Evolutionary conservation across 1,284 basidiomycete species (phyloP).

Genomic region (Ustilago hordei): DNA sequence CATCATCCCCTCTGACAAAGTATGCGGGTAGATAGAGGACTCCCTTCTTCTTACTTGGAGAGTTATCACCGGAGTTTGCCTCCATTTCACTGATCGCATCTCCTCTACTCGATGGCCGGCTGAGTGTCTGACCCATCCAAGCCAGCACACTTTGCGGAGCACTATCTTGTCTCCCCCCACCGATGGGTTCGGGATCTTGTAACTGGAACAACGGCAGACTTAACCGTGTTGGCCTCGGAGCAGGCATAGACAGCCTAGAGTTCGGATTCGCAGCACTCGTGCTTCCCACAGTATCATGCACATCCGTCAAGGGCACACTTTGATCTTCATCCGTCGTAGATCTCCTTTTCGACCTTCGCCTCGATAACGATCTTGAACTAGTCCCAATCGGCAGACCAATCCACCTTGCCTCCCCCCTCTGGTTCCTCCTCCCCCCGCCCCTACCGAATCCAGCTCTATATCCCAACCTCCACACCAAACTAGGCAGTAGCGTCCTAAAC

Average conservation of each 20-base stretch:
- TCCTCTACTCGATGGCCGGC: slow-evolving; percentile 37
- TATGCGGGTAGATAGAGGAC: slow-evolving; percentile 56
- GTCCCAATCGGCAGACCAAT: slow-evolving; percentile 50
- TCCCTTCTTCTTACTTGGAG: slow-evolving; percentile 47
- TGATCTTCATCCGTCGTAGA: slow-evolving; percentile 35
- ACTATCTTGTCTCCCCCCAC: slow-evolving; percentile 6
- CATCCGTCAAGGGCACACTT: slow-evolving; percentile 22
- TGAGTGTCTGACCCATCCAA: slow-evolving; percentile 52
- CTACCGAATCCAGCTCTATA: slow-evolving; percentile 21
- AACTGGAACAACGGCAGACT: slow-evolving; percentile 53
- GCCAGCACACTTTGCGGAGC: slow-evolving; percentile 47
- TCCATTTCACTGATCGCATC: slow-evolving; percentile 41
- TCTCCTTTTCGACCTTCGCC: slow-evolving; percentile 28
- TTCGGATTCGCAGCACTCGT: slow-evolving; percentile 36
- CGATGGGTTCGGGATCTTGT: slow-evolving; percentile 45
- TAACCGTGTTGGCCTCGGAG: slow-evolving; percentile 37
- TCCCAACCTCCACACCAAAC: slow-evolving; percentile 24
- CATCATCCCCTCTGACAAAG: slow-evolving; percentile 53
- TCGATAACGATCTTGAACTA: slow-evolving; percentile 7
- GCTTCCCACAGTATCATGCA: slow-evolving; percentile 23
- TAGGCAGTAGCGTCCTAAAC: slow-evolving; percentile 44
- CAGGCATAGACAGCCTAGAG: slow-evolving; percentile 34
- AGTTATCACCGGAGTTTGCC: slow-evolving; percentile 15
- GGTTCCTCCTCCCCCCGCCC: slow-evolving; percentile 6
- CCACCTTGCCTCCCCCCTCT: slow-evolving; percentile 31